Evolutionary conservation across 2,329 filamentous ascomycete species (phyloP).

Genomic region (Cytospora schulzeri): DNA sequence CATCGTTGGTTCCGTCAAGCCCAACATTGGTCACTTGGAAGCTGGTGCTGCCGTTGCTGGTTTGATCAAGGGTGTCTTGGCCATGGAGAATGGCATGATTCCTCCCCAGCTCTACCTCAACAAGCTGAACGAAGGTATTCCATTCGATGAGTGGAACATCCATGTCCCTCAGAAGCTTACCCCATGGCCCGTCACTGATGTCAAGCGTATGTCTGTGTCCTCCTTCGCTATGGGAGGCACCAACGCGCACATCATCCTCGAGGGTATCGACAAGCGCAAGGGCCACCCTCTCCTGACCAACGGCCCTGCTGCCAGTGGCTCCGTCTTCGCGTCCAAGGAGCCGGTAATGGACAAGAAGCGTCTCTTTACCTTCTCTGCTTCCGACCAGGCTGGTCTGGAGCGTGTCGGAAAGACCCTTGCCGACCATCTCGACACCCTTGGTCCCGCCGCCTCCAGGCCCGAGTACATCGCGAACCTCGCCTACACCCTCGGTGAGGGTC

Average conservation of each 20-base stretch:
- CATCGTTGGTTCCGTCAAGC: conserved; percentile 39
- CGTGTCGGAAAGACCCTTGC: conserved; percentile 38
- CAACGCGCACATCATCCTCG: conserved; percentile 20
- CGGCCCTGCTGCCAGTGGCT: conserved; percentile 1
- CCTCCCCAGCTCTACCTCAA: conserved; percentile 44
- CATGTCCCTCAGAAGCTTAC: conserved; percentile 21
- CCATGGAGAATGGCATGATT: conserved; percentile 43
- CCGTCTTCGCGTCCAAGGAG: conserved; percentile 17
- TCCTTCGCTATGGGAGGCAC: conserved; percentile 21
- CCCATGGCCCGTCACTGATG: conserved; percentile 19
- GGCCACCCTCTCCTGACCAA: conserved; percentile 23
- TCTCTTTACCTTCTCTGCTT: conserved; percentile 48
- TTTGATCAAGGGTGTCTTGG: conserved; percentile 48
- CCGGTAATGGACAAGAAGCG: conserved; percentile 33
- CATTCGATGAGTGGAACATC: conserved; percentile 22
- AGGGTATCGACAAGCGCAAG: conserved; percentile 24
- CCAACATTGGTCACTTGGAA: conserved; percentile 48
- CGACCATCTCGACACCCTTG: conserved; percentile 43
- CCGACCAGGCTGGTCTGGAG: conserved; percentile 38
- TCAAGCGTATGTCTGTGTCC: conserved; percentile 19
- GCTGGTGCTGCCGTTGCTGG: conserved; percentile 45
- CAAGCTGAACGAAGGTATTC: conserved; percentile 24
- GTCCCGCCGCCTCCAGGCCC: conserved; percentile 14
- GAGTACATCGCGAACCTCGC: conserved; percentile 47
- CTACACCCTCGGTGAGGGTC: conserved; percentile 45